Evolutionary conservation across 345 rosid species (phyloP).

Genomic region (Raphanus raphanistrum): DNA sequence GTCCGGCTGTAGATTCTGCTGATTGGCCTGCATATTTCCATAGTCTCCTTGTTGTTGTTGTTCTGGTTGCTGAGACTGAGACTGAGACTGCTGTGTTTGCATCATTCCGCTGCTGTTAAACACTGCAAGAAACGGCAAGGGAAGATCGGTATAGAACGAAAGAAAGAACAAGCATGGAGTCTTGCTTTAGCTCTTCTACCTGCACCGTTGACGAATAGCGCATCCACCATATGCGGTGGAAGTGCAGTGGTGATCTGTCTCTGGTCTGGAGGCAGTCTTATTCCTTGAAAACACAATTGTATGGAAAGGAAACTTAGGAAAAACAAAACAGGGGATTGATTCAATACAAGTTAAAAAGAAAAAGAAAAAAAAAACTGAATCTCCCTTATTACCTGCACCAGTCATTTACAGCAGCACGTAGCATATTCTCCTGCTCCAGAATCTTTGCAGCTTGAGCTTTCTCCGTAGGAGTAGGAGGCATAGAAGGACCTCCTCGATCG

Average conservation of each 20-base stretch:
- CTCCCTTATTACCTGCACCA: slow-evolving; percentile 65
- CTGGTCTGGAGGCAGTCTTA: slow-evolving; percentile 76
- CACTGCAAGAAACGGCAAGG: slow-evolving; percentile 52
- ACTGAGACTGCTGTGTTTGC: slow-evolving; percentile 59
- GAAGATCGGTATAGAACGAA: neutral
- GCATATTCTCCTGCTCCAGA: slow-evolving; percentile 78
- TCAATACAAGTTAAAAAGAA: neutral
- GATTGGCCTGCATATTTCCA: slow-evolving; percentile 64
- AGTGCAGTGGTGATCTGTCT: slow-evolving; percentile 75
- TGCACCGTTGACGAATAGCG: slow-evolving; percentile 59
- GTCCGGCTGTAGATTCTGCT: slow-evolving; percentile 67
- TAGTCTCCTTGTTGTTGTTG: slow-evolving; percentile 62
- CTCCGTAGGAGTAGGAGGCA: slow-evolving; percentile 65
- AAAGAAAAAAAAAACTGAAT: neutral
- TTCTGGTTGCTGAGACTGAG: slow-evolving; percentile 54
- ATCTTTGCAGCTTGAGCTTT: slow-evolving; percentile 85
- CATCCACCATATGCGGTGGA: slow-evolving; percentile 82
- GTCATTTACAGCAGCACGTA: slow-evolving; percentile 77
- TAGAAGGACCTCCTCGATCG: slow-evolving; percentile 82
- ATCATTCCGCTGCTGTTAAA: slow-evolving; percentile 74
- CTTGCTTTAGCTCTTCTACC: slow-evolving; percentile 33
- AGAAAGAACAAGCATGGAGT: neutral
- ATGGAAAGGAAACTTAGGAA: neutral
- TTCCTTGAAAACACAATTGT: slow-evolving; percentile 46
- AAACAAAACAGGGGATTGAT: neutral